Percentiles rank a stretch among this genome's conserved stretches.
Conservation (phyloP, 495 filamentous ascomycete genomes). For the Neurospora sp. region DNA sequence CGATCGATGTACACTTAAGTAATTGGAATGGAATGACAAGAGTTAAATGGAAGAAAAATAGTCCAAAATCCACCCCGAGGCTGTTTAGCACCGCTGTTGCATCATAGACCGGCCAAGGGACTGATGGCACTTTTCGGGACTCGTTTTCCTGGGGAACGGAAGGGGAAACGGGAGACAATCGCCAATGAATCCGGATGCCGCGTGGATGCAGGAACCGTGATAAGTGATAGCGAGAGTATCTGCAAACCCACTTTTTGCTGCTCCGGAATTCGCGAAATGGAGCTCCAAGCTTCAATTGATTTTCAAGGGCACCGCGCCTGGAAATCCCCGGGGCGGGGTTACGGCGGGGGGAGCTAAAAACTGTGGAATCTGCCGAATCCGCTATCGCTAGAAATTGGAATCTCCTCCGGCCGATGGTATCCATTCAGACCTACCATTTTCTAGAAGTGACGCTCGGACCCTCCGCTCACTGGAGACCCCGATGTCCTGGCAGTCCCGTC, state of each 20-base stretch:
- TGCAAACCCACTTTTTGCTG: background rate
- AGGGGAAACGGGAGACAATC: background rate
- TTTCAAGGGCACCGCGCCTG: background rate
- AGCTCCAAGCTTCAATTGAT: background rate
- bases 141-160: background rate
- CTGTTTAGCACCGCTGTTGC: background rate
- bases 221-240: background rate
- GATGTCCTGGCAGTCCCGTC: background rate
- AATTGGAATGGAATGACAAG: background rate
- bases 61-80: background rate
- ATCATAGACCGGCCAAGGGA: constrained; percentile 1
- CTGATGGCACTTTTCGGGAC: background rate
- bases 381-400: background rate
- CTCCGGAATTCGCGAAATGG: background rate
- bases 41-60: background rate
- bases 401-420: background rate
- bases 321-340: background rate
- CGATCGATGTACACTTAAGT: constrained; percentile 19
- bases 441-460: background rate
- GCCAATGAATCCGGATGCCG: background rate
- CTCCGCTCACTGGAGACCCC: background rate
- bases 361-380: background rate
- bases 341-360: background rate
- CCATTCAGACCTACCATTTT: background rate
- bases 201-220: background rate